Evolutionary conservation across 2,329 filamentous ascomycete species (phyloP), one percentile per base, ranked within the genome.

Genomic region (Fusarium anguioides): DNA sequence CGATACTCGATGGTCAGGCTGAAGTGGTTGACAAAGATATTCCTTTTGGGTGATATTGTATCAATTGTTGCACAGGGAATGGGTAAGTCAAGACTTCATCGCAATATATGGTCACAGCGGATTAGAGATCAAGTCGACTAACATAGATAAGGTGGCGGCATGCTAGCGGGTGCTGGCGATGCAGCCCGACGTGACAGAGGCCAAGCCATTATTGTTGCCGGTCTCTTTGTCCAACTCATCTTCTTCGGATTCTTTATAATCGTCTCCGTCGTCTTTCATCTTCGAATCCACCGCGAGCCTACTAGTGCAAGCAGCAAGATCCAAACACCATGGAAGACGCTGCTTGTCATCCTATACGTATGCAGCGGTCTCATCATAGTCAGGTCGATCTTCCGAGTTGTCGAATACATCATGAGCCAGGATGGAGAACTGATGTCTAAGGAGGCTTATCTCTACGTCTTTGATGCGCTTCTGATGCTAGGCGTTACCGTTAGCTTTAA

Each of bases 181-280:
- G 70, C 80, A 21, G 7, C 37, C 21, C 17, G 40, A 17, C 47
- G 55, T 10, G 42, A 67, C 3, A 64, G 68, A 0, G 83, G 81
- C 21, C 74, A 83, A 41, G 76, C 80, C 7, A 72, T 87, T 26
- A 81, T 87, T 8, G 74, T 87, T 6, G 80, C 64, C 2, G 86
- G 86, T 6, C 74, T 88, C 2, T 73, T 82, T 4, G 69, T 87
- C 3, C 86, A 89, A 64, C 77, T 88, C 6, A 33, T 84, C 14
- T 80, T 84, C 51, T 87, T 88, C 45, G 77, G 78, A 3, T 72
- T 86, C 42, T 88, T 88, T 64, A 74, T 86, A 14, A 46, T 81
- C 0, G 77, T 81, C 0, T 78, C 83, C 0, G 60, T 78, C 3
- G 63, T 82, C 0, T 86, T 86, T 68, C 81, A 86, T 58, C 54